phyloP scores from a whole-genome alignment of 208 protist species.

The Leishmania arabica region DNA sequence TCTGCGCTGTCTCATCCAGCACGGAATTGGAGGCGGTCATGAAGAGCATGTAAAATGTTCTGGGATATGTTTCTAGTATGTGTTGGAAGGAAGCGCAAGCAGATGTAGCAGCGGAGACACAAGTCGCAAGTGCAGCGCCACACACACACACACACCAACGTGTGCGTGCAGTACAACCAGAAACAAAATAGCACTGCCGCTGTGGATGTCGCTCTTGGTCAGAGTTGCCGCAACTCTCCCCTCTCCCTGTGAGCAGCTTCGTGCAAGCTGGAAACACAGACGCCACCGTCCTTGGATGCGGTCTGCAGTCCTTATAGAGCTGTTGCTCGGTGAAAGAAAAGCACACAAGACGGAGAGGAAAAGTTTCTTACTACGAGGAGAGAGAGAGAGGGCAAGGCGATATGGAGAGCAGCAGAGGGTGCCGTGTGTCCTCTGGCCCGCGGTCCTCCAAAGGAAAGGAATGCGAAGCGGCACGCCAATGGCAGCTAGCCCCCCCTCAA shows the following conservation, averaged over 20 bases:
- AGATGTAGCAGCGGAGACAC: neutral
- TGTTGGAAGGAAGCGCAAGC: neutral
- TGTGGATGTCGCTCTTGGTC: neutral
- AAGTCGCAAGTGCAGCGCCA: neutral
- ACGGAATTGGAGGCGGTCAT: neutral
- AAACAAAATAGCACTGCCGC: neutral
- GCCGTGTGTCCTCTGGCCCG: neutral
- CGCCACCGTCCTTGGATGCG: neutral
- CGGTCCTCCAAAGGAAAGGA: neutral
- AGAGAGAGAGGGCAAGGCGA: neutral
- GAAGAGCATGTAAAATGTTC: neutral
- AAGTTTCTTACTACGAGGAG: neutral
- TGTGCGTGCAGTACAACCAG: neutral
- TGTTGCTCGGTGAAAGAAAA: neutral
- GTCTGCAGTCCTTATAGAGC: neutral
- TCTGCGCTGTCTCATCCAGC: neutral
- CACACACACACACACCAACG: neutral
- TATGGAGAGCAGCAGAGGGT: neutral
- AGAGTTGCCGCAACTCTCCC: neutral
- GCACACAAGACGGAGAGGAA: neutral
- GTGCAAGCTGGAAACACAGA: neutral
- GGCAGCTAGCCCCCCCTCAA: neutral
- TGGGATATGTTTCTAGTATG: neutral
- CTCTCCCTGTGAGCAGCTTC: neutral
- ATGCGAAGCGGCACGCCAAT: neutral